Conservation (phyloP, 208 protist genomes). For the Crithidia mellificae region DNA sequence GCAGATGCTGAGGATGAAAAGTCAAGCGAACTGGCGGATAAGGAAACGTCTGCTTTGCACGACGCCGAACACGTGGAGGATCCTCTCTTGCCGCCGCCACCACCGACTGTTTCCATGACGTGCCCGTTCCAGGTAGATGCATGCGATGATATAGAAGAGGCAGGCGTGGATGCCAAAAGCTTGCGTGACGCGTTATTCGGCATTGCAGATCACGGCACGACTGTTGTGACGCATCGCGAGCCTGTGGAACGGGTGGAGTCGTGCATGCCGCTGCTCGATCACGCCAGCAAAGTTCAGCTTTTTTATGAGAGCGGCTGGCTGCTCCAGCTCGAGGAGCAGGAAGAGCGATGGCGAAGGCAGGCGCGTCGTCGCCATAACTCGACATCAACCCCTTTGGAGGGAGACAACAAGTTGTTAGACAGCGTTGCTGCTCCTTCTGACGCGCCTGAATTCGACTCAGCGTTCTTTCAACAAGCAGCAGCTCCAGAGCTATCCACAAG, state of each 20-base stretch:
- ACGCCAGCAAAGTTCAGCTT: slow-evolving; percentile 36
- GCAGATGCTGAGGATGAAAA: too few species aligned
- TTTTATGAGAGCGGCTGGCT: slow-evolving; percentile 50
- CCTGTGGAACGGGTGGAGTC: slow-evolving; percentile 35
- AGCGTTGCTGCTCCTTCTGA: too few species aligned
- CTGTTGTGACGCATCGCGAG: slow-evolving; percentile 37
- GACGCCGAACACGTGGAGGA: not conserved
- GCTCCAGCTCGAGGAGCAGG: slow-evolving; percentile 26
- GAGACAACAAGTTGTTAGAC: too few species aligned
- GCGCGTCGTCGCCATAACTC: too few species aligned
- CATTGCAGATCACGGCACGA: slow-evolving; percentile 42
- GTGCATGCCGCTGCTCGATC: slow-evolving; percentile 47
- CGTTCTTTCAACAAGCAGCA: too few species aligned
- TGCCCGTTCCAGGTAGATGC: slow-evolving; percentile 8
- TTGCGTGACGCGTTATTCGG: slow-evolving; percentile 45
- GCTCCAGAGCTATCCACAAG: too few species aligned
- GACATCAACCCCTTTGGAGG: too few species aligned
- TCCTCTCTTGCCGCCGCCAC: not conserved
- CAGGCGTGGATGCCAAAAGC: not conserved
- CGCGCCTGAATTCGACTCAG: too few species aligned
- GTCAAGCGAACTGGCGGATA: too few species aligned
- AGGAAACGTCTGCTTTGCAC: too few species aligned
- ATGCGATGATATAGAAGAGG: not conserved
- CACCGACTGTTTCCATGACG: slow-evolving; percentile 30
- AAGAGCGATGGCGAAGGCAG: slow-evolving; percentile 10